Evolutionary conservation across 495 filamentous ascomycete species (phyloP).

Genomic region (Cercophora samala): DNA sequence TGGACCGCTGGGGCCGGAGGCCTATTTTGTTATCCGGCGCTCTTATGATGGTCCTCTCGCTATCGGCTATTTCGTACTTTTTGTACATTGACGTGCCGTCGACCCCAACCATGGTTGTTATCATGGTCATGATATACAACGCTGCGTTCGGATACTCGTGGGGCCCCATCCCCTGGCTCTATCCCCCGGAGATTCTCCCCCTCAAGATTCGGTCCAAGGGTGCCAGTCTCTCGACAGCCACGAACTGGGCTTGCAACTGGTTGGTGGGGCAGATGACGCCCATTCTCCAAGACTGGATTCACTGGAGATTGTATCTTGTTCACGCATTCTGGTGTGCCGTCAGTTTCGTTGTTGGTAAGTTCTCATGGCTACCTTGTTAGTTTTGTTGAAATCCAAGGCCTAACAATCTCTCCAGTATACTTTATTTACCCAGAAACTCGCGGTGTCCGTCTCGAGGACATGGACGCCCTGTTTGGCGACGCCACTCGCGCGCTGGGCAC

Average conservation of each 20-base stretch:
- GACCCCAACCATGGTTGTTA: slow-evolving; percentile 80
- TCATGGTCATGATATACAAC: slow-evolving; percentile 98
- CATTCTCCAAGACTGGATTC: slow-evolving; percentile 82
- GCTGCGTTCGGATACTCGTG: slow-evolving; percentile 98
- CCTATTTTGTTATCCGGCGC: slow-evolving; percentile 89
- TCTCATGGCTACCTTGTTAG: slow-evolving; percentile 13
- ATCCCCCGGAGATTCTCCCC: slow-evolving; percentile 94
- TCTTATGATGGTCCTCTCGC: slow-evolving; percentile 81
- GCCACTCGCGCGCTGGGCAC: slow-evolving; percentile 67
- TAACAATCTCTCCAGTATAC: slow-evolving; percentile 62
- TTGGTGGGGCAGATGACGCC: slow-evolving; percentile 93
- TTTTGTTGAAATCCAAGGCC: slow-evolving; percentile 4
- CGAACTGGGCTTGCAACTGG: slow-evolving; percentile 99
- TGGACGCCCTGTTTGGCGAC: slow-evolving; percentile 89
- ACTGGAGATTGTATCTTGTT: slow-evolving; percentile 88
- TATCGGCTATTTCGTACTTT: slow-evolving; percentile 94
- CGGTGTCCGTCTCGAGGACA: slow-evolving; percentile 92
- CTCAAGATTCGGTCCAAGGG: slow-evolving; percentile 97
- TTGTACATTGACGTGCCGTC: slow-evolving; percentile 76
- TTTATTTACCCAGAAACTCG: slow-evolving; percentile 97
- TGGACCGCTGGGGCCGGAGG: slow-evolving; percentile 88
- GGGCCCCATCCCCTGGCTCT: slow-evolving; percentile 97
- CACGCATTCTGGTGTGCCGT: slow-evolving; percentile 97
- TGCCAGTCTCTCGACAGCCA: slow-evolving; percentile 90
- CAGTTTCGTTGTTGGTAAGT: slow-evolving; percentile 94